Evolutionary conservation across 1,139 yeast species (phyloP), one percentile per base, ranked within the genome.

Genomic region (Hanseniaspora sp.): DNA sequence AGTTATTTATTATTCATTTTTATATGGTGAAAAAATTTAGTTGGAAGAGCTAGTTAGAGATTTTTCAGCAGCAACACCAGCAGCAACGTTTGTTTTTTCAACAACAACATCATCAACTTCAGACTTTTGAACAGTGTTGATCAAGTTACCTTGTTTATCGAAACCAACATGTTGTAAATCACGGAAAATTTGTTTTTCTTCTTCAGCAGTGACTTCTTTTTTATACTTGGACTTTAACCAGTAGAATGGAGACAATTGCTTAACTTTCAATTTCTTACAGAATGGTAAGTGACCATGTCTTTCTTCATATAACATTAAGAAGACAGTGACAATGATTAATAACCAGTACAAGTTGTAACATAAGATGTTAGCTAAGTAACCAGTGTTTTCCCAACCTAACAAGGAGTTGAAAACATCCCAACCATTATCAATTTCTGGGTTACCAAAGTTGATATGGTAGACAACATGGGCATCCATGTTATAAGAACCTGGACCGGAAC

Each of bases 371-470:
- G 95, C 95, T 64, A 86, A 79, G 59, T 95, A 87, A 57, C 96
- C 96, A 56, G 88, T 76, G 69, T 86, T 86, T 72, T 86, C 95
- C 95, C 95, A 86, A 60, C 95, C 95, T 55, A 86, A 71, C 55
- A 86, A 69, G 12, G 95, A 84, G 64, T 86, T 87, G 76, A 88
- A 87, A 58, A 88, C 79, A 78, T 85, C 94, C 95, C 95, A 88
- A 71, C 94, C 94, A 58, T 86, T 82, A 67, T 87, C 95, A 49
- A 75, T 74, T 69, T 82, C 86, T 39, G 95, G 95, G 71, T 86
- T 87, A 72, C 96, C 88, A 71, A 96, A 88, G 74, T 88, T 87
- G 58, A 88, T 90, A 69, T 88, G 96, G 87, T 95, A 88, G 17
- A 88, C 95, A 8, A 86, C 71, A 63, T 77, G 75, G n/a, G 53